Percentiles rank a stretch among this genome's conserved stretches.
Evolutionary conservation across 345 rosid genomes (phyloP).

Genomic region (Mangifera indica): DNA sequence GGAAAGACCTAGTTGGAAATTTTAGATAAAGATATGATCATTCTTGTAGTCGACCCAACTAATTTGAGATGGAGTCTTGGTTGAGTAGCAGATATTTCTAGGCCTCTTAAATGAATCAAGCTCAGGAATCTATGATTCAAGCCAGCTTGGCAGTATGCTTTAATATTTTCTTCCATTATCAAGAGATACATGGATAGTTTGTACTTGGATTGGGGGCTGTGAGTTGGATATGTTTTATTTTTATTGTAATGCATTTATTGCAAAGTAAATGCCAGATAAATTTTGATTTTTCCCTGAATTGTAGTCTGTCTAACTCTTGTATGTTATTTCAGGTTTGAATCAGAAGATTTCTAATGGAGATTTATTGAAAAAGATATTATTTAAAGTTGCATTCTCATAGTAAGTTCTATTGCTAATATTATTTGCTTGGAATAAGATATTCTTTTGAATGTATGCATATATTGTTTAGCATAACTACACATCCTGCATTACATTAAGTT

Average conservation of each 20-base stretch:
- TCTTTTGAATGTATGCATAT: conserved; percentile 4
- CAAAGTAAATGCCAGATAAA: background rate
- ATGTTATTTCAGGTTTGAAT: conserved; percentile 57
- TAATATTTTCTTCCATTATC: background rate
- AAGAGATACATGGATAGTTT: background rate
- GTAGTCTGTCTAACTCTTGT: conserved; percentile 17
- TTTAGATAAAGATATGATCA: no score
- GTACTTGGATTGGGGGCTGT: background rate
- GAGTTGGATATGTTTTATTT: background rate
- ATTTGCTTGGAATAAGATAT: conserved; percentile 2
- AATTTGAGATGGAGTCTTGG: no score
- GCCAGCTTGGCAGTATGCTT: background rate
- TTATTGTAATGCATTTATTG: background rate
- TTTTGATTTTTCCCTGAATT: background rate
- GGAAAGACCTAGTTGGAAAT: no score
- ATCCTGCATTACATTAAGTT: no score
- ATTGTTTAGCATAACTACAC: background rate
- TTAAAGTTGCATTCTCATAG: conserved; percentile 70
- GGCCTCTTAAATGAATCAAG: no score
- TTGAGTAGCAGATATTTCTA: no score
- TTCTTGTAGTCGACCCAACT: no score
- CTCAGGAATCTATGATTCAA: no score
- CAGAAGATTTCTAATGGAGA: conserved; percentile 83
- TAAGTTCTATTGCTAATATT: conserved; percentile 41
- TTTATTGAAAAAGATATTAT: conserved; percentile 52